Evolutionary conservation across 2,329 filamentous ascomycete genomes (phyloP).

Genomic region (Penicillium glabrum): DNA sequence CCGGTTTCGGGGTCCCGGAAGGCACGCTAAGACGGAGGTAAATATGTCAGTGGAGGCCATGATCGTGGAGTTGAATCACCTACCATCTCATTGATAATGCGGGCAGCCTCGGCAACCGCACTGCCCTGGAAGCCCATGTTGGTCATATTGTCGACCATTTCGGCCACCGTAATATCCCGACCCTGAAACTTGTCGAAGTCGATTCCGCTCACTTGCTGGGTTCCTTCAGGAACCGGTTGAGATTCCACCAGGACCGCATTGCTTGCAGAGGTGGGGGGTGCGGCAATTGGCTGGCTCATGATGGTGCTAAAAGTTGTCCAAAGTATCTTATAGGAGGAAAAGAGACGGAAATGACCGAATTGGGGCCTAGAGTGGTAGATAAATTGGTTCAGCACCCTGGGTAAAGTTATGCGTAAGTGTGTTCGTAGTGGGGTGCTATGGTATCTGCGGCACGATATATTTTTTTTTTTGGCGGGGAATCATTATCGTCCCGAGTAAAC

Average conservation of each 20-base stretch:
- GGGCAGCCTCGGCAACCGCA: slow-evolving; percentile 79
- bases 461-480: slow-evolving; percentile 17
- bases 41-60: slow-evolving; percentile 1
- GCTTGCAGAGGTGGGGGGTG: slow-evolving; percentile 63
- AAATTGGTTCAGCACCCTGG: neutral
- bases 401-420: neutral
- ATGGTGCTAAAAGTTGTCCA: neutral
- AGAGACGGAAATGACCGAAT: slow-evolving; percentile 40
- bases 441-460: neutral
- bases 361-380: neutral
- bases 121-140: slow-evolving; percentile 84
- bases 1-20: slow-evolving; percentile 80
- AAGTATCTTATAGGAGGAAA: neutral
- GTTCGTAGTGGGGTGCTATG: neutral
- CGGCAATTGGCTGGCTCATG: slow-evolving; percentile 26
- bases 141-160: slow-evolving; percentile 77
- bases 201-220: slow-evolving; percentile 82
- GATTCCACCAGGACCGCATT: slow-evolving; percentile 85
- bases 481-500: neutral
- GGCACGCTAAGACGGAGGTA: slow-evolving; percentile 55
- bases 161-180: slow-evolving; percentile 76
- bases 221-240: slow-evolving; percentile 72
- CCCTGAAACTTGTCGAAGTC: slow-evolving; percentile 81
- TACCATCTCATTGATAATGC: slow-evolving; percentile 96
- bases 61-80: slow-evolving; percentile 1